Evolutionary conservation across 768 basidiomycete species (phyloP).

Genomic region (Cyathus striatus): DNA sequence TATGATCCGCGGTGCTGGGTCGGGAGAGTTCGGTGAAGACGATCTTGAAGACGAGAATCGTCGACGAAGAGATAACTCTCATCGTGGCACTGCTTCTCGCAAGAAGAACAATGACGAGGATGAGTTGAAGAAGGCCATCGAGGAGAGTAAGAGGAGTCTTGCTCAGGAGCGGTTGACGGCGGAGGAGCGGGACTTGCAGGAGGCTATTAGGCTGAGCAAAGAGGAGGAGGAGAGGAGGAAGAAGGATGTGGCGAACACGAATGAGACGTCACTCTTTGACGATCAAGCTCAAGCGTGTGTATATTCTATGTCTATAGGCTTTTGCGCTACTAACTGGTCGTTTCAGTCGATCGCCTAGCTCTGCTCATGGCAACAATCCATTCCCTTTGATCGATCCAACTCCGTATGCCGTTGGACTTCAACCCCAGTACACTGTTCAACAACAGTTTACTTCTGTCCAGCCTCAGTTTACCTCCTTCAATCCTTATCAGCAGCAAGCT

Average conservation of each 20-base stretch:
- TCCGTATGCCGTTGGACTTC: slow-evolving; percentile 50
- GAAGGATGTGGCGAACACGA: slow-evolving; percentile 68
- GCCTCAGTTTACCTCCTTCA: slow-evolving; percentile 89
- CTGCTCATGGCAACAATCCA: slow-evolving; percentile 39
- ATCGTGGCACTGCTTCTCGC: slow-evolving; percentile 18
- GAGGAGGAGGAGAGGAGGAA: slow-evolving; percentile 84
- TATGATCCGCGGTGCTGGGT: slow-evolving; percentile 65
- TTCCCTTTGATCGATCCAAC: slow-evolving; percentile 63
- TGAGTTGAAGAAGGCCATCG: slow-evolving; percentile 81
- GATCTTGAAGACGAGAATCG: slow-evolving; percentile 43
- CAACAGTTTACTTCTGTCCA: slow-evolving; percentile 75
- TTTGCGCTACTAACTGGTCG: slow-evolving; percentile 7
- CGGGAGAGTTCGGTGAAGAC: slow-evolving; percentile 29
- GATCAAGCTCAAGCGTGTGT: slow-evolving; percentile 77
- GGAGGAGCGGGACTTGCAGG: slow-evolving; percentile 80
- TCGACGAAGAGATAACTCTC: slow-evolving; percentile 20
- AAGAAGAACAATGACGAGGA: slow-evolving; percentile 62
- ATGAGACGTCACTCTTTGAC: slow-evolving; percentile 76
- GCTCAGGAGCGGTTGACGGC: slow-evolving; percentile 66
- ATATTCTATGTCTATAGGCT: slow-evolving; percentile 1
- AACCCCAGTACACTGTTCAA: slow-evolving; percentile 56
- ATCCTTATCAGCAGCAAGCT: slow-evolving; percentile 89
- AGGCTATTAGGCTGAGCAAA: slow-evolving; percentile 81
- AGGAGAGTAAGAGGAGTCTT: slow-evolving; percentile 75
- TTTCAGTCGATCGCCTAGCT: slow-evolving; percentile 23